Base-by-base conservation (phyloP, 73 alveolate species). In the Stentor roeselii region DNA sequence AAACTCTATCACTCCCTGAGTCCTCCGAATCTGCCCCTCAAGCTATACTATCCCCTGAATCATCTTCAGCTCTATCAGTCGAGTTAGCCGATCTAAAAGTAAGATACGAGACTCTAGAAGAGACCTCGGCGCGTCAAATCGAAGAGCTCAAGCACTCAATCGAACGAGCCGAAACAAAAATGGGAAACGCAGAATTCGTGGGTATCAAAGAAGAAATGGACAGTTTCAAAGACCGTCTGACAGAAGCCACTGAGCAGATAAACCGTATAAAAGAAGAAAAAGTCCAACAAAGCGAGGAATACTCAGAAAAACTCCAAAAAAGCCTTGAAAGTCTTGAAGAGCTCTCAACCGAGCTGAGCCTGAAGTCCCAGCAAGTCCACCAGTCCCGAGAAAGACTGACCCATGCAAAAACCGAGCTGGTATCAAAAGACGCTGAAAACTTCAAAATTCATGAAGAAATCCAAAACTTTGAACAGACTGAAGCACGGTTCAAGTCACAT, bases 121-220 rank as follows among this genome's bases (percentile, higher is more conserved):
- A 32, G 30, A 35, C 39, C 36, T 75, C 61, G 35, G 50, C 35
- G 30, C 34, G 60, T 75, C 84, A 75, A n/a, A 83, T 83, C 75
- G 87, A 60, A 35, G 87, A 59, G 38, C 35, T 75, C 39, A 36
- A 83, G 60, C 60, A 39, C 39, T 31, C 6, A 30, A 31, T 83
- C 30, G 60, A 83, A 30, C 32, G 34, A 59, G 86, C 60, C 0
- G 87, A 83, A 3, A 74, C 50, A 83, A 59, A 75, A 75, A 83
- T 34, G 36, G 87, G 60, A 15, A 39, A 27, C 35, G 77, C 38
- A 37, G 86, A 38, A 3, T 37, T 75, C 32, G 30, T 50, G 21
- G 67, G 30, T 50, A 2, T 41, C 35, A 60, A 59, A 41, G n/a
- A 42, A 0, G 74, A 83, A 31, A 36, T 75, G 60, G 89, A 83